A percentile compares a stretch with the other conserved stretches of the same genome.
These are phyloP conservation scores for Trametes cinnabarina DNA, from an alignment of 768 basidiomycete species.

Conservation along the genomic window DNA sequence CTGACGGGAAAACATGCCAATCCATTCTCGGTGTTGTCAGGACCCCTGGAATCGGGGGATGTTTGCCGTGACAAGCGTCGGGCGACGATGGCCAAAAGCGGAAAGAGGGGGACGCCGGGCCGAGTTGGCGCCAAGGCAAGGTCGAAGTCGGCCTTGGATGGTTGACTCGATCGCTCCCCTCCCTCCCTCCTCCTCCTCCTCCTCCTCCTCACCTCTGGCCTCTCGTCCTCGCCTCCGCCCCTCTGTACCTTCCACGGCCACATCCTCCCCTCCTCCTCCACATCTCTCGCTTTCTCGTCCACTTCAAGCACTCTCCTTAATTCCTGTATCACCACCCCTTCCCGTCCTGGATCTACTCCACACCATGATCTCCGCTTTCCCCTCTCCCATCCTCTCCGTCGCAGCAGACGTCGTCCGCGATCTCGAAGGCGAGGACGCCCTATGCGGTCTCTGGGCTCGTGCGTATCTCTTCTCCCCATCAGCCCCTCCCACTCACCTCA, in stretches of 20 bases:
- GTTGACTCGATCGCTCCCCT: too few relatives aligned
- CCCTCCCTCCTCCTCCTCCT: neutral
- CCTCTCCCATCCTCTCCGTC: slow-evolving; percentile 66
- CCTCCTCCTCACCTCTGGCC: too few relatives aligned
- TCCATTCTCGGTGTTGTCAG: too few relatives aligned
- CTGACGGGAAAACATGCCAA: too few relatives aligned
- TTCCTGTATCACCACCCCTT: slow-evolving; percentile 13
- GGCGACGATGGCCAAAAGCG: slow-evolving; percentile 10
- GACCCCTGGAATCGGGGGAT: too few relatives aligned
- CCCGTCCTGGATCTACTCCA: slow-evolving; percentile 6
- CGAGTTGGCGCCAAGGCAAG: neutral
- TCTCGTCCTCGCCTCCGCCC: too few relatives aligned
- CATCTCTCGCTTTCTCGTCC: slow-evolving; percentile 9
- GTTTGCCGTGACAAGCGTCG: slow-evolving; percentile 5
- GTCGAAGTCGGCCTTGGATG: too few relatives aligned
- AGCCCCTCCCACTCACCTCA: slow-evolving; percentile 5
- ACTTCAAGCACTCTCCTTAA: slow-evolving; percentile 1
- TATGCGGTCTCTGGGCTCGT: slow-evolving; percentile 71
- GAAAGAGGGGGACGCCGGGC: neutral
- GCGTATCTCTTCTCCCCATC: slow-evolving; percentile 26
- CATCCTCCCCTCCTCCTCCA: neutral
- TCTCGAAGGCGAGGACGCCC: slow-evolving; percentile 65
- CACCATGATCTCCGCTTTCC: slow-evolving; percentile 50
- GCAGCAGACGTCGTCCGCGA: slow-evolving; percentile 64
- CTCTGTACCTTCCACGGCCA: neutral